Evolutionary conservation across 2,329 filamentous ascomycete genomes (phyloP).

Genomic region (Orbilia javanica): DNA sequence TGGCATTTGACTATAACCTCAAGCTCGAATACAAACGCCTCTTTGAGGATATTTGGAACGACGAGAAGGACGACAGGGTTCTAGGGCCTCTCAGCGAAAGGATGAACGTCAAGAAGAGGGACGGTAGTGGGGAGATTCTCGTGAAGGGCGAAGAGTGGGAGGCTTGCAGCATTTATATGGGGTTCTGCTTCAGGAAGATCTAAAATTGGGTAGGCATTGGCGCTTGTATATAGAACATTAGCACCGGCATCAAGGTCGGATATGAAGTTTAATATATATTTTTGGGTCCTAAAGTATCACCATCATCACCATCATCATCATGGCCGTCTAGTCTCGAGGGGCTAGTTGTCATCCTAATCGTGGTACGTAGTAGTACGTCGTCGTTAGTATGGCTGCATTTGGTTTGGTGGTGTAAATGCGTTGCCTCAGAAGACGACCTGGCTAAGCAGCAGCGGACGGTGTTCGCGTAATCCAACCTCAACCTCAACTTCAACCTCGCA

Average conservation of each 20-base stretch:
- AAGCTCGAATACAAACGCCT: conserved; percentile 93
- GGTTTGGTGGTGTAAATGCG: conserved; percentile 18
- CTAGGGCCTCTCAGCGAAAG: conserved; percentile 88
- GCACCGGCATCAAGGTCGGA: not conserved
- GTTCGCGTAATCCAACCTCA: conserved; percentile 57
- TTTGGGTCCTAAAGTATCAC: not conserved
- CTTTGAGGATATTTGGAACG: conserved; percentile 90
- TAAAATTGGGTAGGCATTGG: conserved; percentile 19
- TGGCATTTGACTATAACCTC: conserved; percentile 96
- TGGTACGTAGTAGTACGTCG: not conserved
- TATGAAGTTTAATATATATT: not conserved
- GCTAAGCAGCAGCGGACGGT: conserved; percentile 25
- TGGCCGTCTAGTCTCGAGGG: not conserved
- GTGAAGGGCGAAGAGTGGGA: conserved; percentile 91
- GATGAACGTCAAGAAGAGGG: conserved; percentile 87
- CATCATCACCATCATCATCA: not conserved
- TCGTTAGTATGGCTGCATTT: not conserved
- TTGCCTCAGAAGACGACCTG: conserved; percentile 17
- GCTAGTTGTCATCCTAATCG: not conserved
- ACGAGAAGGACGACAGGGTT: conserved; percentile 86
- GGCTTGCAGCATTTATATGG: conserved; percentile 67
- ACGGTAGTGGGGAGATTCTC: conserved; percentile 70
- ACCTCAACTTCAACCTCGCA: conserved; percentile 29
- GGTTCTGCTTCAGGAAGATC: conserved; percentile 57
- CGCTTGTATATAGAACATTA: conserved; percentile 6